Evolutionary conservation across 2,329 filamentous ascomycete genomes (phyloP), one percentile per base, ranked within the genome.

Genomic region (Diaporthe velutina): DNA sequence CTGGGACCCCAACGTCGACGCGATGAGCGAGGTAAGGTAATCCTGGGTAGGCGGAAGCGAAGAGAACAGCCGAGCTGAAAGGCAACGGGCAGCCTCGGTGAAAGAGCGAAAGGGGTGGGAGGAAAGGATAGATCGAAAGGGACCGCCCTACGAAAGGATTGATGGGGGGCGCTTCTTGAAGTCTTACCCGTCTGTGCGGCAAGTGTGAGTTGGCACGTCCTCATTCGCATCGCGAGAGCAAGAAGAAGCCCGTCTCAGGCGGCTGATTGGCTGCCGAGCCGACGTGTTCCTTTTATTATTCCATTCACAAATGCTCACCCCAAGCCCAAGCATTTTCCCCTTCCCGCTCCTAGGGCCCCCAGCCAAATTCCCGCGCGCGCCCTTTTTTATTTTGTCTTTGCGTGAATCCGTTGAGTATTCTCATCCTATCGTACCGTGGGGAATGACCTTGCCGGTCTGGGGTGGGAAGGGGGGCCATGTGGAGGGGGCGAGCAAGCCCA

Each of bases 201-300:
- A 60, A 64, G 58, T 52, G 42, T 72, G 70, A 72, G 70, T 61
- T 72, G 70, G 70, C 70, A 72, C 45, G 64, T 38, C 64, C 64
- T 68, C 64, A 68, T 72, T 72, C 70, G 57, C 70, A 72, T 72
- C 70, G 70, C 70, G 57, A 72, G 50, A 72, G 64, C 64, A 68
- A 54, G 38, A 64, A 71, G 70, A 72, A 61, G 70, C 10, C 70
- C 70, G 70, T 72, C 60, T 55, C 70, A 61, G 70, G n/a, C 33
- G 57, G 52, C 57, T 72, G 70, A 72, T 72, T 72, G 70, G 70
- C 70, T 61, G 60, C 45, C 70, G 57, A 72, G 70, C 70, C 70
- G 58, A 72, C 57, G 25, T 64, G 48, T 40, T 50, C 33, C 60
- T 72, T 72, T 54, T 72, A 42, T 33, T 64, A 30, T 64, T 28